Evolutionary conservation across 2,329 filamentous ascomycete genomes (phyloP), one percentile per base, ranked within the genome.

Genomic region (Knoxdaviesia proteae): DNA sequence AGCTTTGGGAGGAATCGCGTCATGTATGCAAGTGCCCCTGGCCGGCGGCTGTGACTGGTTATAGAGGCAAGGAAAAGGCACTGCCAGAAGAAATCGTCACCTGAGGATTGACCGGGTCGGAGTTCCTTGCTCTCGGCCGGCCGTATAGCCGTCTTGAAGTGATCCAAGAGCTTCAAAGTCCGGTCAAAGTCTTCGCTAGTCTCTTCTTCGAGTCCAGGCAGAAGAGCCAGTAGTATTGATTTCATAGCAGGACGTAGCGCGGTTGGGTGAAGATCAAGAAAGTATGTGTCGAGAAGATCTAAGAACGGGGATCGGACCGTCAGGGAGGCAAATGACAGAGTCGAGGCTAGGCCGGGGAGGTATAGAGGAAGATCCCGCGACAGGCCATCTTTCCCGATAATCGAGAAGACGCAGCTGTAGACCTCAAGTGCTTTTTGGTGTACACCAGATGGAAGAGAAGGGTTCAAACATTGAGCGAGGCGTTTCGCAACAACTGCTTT

Each of bases 371-470:
- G 71, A 54, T 96, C 87, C 51, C 69, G 71, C 11, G 84, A 81
- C 34, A 98, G 64, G 2, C 77, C 79, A 55, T 90, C 80, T 53
- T 70, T 77, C 44, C 84, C 83, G 52, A 98, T 84, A 49, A 84
- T 71, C 20, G 77, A 74, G 55, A 98, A 98, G 49, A 96, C 77
- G 54, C 84, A 84, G 39, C 69, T 75, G 58, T 98, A 98, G 37
- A 96, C 83, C 59, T 98, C 90, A 44, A 98, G 71, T 1, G 90
- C 77, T 58, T 96, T 98, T 59, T 98, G 92, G 61, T 98, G 90
- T 11, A 98, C 92, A 32, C 90, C 90, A 0, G 90, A 94, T 9
- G 90, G 90, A 42, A 98, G 65, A 20, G 83, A 78, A 35, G 90
- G 87, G 56, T 94, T 93, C 50, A 98, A 69, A 56, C 90, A 98